Conservation (phyloP, 1,139 yeast species). For the Torulaspora globosa region DNA sequence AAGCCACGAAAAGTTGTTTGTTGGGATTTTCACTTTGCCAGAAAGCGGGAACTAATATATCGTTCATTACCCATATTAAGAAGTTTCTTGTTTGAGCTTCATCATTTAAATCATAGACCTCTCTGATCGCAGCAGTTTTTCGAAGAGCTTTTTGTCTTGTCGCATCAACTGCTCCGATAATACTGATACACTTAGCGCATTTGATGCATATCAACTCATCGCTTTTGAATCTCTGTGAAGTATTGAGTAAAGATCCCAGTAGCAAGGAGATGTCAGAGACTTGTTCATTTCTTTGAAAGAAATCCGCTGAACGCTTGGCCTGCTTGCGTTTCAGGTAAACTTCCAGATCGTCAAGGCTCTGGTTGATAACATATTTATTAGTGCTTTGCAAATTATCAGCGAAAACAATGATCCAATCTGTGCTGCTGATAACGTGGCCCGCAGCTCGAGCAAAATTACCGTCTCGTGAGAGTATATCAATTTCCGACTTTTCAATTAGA, state of each 20-base stretch:
- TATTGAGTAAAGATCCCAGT: slow-evolving; percentile 55
- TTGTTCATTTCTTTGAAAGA: slow-evolving; percentile 16
- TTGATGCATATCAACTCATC: slow-evolving; percentile 50
- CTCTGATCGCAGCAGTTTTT: slow-evolving; percentile 44
- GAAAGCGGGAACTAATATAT: slow-evolving; percentile 69
- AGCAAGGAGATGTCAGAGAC: slow-evolving; percentile 36
- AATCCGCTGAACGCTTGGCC: slow-evolving; percentile 20
- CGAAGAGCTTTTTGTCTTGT: slow-evolving; percentile 53
- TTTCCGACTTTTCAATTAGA: slow-evolving; percentile 25
- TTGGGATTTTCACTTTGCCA: slow-evolving; percentile 89
- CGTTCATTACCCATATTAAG: slow-evolving; percentile 61
- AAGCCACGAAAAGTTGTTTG: slow-evolving; percentile 78
- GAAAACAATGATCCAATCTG: slow-evolving; percentile 32
- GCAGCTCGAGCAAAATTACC: slow-evolving; percentile 41
- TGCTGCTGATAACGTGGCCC: slow-evolving; percentile 22
- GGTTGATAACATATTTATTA: slow-evolving; percentile 73
- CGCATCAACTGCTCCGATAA: slow-evolving; percentile 76
- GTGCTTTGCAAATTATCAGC: slow-evolving; percentile 34
- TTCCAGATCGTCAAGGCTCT: slow-evolving; percentile 66
- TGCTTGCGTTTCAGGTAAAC: slow-evolving; percentile 43
- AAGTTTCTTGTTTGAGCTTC: slow-evolving; percentile 62
- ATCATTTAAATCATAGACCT: slow-evolving; percentile 59
- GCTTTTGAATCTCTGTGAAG: slow-evolving; percentile 54
- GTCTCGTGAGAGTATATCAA: slow-evolving; percentile 38
- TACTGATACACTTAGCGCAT: slow-evolving; percentile 67